Evolutionary conservation across 345 rosid species (phyloP), one percentile per base, ranked within the genome.

Genomic region (Salix brachista): DNA sequence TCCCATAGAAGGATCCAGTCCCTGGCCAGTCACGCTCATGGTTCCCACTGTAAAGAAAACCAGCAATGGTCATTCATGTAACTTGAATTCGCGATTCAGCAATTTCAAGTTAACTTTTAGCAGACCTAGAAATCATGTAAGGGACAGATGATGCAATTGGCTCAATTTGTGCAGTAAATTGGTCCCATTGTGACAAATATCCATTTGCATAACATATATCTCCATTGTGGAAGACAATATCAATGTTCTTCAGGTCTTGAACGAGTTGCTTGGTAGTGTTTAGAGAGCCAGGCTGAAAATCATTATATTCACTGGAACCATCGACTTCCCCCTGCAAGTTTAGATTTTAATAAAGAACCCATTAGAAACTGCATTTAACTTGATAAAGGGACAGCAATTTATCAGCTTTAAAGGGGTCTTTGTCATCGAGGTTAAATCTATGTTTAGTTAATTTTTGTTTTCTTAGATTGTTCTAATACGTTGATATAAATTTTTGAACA

Each of bases 131-230:
- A 72, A 87, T 75, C 92, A 91, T 91, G 80, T 86, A 90, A 16
- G 93, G 92, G 25, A 91, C 87, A 34, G 83, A 75, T 41, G 96
- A 91, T 76, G 93, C 87, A 81, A 90, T 87, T 4, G 91, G 92
- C 73, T 87, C 96, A 69, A 91, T 61, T 75, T 88, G 93, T 50
- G 92, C 88, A 6, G 85, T 88, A 76, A 91, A 90, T 73, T 91
- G 96, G 56, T 91, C 93, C 93, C 93, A 87, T 39, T 91, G 91
- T 13, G 96, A 91, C 67, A 91, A 75, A 76, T 91, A 91, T 73
- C 96, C 93, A 77, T 82, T 87, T 60, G 93, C 93, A 72, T 90
- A 91, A 82, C 84, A 80, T 41, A 91, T 78, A 73, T 91, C 96
- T 79, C 96, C 92, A 70, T 90, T 90, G 82, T 86, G 96, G 81